Conservation (phyloP, 352 stramenopile genomes). For the Phytophthora meadii region DNA sequence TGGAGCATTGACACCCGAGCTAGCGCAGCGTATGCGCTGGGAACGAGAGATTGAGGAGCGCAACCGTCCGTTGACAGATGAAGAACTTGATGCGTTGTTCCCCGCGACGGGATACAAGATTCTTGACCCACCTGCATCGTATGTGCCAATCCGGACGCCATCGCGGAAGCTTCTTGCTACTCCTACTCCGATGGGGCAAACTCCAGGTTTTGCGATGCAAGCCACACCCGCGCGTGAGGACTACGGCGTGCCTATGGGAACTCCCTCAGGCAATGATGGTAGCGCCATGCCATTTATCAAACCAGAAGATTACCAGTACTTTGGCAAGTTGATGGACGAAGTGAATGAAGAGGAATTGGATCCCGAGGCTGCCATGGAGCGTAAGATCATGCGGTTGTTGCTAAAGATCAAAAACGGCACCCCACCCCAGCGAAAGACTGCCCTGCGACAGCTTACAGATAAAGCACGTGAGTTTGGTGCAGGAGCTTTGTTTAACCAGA, state of each 20-base stretch:
- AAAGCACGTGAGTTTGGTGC: conserved; percentile 97
- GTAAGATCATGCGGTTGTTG: conserved; percentile 98
- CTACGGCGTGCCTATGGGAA: conserved; percentile 77
- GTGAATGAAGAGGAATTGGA: conserved; percentile 87
- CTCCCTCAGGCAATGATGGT: conserved; percentile 69
- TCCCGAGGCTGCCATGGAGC: conserved; percentile 95
- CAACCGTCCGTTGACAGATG: conserved; percentile 95
- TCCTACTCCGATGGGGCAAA: conserved; percentile 94
- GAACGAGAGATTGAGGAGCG: conserved; percentile 97
- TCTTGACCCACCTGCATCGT: conserved; percentile 94
- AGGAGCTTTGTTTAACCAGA: conserved; percentile 99
- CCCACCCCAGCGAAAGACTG: conserved; percentile 96
- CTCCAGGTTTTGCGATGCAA: conserved; percentile 91
- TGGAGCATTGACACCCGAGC: conserved; percentile 87
- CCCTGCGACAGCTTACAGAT: conserved; percentile 97
- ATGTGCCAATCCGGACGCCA: conserved; percentile 96
- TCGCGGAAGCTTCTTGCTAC: conserved; percentile 95
- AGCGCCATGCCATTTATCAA: conserved; percentile 97
- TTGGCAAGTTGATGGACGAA: conserved; percentile 96
- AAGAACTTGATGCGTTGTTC: conserved; percentile 98
- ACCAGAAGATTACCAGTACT: conserved; percentile 99
- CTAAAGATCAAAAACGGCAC: conserved; percentile 99
- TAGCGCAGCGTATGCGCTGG: conserved; percentile 93
- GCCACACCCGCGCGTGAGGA: conserved; percentile 82
- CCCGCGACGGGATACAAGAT: conserved; percentile 96